Percentiles rank a stretch among this genome's conserved stretches.
Conservation (phyloP, 371 early-diverging fungal genomes). For the Mortierella sp. region DNA sequence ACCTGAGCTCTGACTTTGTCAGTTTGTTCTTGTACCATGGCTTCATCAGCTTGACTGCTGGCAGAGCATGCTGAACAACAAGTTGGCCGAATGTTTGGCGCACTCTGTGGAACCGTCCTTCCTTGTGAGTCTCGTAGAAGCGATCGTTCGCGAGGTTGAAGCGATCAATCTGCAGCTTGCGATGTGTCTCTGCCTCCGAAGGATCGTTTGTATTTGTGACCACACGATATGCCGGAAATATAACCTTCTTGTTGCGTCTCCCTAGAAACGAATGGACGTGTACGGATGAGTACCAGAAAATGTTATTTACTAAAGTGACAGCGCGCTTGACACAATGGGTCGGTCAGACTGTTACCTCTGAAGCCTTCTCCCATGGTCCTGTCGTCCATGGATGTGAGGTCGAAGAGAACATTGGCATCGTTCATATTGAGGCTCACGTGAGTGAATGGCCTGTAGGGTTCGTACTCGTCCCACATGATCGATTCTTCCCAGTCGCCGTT, state of each 20-base stretch:
- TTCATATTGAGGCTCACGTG: slow-evolving; percentile 80
- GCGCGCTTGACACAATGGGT: background rate
- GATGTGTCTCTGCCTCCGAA: slow-evolving; percentile 63
- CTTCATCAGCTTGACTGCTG: slow-evolving; percentile 91
- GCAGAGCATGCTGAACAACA: slow-evolving; percentile 93
- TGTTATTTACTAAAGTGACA: background rate
- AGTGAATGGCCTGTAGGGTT: slow-evolving; percentile 64
- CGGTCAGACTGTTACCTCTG: slow-evolving; percentile 25
- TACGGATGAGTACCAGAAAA: background rate
- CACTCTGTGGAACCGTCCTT: slow-evolving; percentile 80
- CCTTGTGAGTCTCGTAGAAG: slow-evolving; percentile 85
- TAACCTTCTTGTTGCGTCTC: slow-evolving; percentile 46
- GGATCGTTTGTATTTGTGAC: slow-evolving; percentile 46
- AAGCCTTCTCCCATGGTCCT: slow-evolving; percentile 41
- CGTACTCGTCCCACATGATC: slow-evolving; percentile 83
- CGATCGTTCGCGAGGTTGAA: slow-evolving; percentile 98
- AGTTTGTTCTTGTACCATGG: slow-evolving; percentile 93
- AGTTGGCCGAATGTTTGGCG: slow-evolving; percentile 93
- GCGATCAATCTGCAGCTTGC: slow-evolving; percentile 75
- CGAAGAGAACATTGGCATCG: slow-evolving; percentile 82
- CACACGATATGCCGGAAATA: slow-evolving; percentile 35
- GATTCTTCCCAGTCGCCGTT: slow-evolving; percentile 75
- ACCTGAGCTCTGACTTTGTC: slow-evolving; percentile 88
- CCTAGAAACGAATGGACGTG: too few species aligned
- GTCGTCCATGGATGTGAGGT: slow-evolving; percentile 64